Evolutionary conservation across 1,284 basidiomycete genomes (phyloP).

Genomic region (Rhodotorula sp.): DNA sequence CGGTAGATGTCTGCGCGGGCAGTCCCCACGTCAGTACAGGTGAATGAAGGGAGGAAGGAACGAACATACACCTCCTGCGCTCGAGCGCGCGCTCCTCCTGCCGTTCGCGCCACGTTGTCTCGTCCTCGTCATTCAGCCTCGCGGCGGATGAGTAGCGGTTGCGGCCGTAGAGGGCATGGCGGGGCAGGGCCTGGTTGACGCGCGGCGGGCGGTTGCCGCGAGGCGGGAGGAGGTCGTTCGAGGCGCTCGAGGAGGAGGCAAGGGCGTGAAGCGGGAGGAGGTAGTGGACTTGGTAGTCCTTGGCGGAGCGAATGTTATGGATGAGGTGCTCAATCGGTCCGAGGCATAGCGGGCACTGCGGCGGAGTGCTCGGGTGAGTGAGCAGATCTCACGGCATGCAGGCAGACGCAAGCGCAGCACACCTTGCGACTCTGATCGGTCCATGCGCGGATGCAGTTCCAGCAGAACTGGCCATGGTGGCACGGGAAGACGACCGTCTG

Average conservation of each 20-base stretch:
- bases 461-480: slow-evolving; percentile 51
- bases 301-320: slow-evolving; percentile 46
- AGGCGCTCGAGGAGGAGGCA: background rate
- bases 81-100: slow-evolving; percentile 44
- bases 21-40: background rate
- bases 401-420: slow-evolving; percentile 26
- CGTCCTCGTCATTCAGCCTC: slow-evolving; percentile 5
- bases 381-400: slow-evolving; percentile 21
- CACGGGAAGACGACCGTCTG: slow-evolving; percentile 47
- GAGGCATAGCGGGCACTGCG: slow-evolving; percentile 49
- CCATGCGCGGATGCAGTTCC: slow-evolving; percentile 49
- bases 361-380: background rate
- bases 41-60: background rate
- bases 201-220: background rate
- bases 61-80: slow-evolving; percentile 32
- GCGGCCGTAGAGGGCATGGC: slow-evolving; percentile 38
- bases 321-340: slow-evolving; percentile 45
- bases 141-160: slow-evolving; percentile 8
- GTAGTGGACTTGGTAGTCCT: slow-evolving; percentile 48
- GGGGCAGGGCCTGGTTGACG: slow-evolving; percentile 20
- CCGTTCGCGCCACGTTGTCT: slow-evolving; percentile 31
- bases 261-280: slow-evolving; percentile 39
- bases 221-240: slow-evolving; percentile 1
- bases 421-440: slow-evolving; percentile 46
- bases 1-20: slow-evolving; percentile 42